These are phyloP conservation scores for Gnetum montanum DNA, from an alignment of 75 land plant species.

Conservation along the genomic window DNA sequence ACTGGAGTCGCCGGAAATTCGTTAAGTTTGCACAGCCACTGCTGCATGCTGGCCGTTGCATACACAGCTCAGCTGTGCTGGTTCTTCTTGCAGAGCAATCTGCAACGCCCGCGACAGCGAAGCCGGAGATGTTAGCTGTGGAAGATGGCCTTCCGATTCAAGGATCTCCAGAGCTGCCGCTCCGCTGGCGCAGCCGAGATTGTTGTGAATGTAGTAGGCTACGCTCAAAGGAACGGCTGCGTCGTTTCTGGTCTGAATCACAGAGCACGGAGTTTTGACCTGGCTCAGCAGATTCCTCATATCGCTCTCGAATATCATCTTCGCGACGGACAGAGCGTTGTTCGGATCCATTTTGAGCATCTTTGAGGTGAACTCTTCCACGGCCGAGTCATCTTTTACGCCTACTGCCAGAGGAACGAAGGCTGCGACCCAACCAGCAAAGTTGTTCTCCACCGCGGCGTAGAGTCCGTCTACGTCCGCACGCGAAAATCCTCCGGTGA, in stretches of 20 bases:
- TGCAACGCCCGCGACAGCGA: slow-evolving; percentile 26
- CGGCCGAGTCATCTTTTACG: slow-evolving; percentile 50
- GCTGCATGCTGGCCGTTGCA: too few species aligned
- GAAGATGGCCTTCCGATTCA: slow-evolving; percentile 55
- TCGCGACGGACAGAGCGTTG: slow-evolving; percentile 41
- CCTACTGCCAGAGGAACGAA: slow-evolving; percentile 68
- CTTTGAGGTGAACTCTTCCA: slow-evolving; percentile 54
- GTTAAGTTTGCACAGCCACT: too few species aligned
- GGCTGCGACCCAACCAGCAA: slow-evolving; percentile 52
- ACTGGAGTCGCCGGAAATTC: too few species aligned
- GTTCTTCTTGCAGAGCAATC: slow-evolving; percentile 22
- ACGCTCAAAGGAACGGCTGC: slow-evolving; percentile 49
- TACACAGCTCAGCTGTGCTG: too few species aligned
- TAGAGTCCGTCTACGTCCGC: slow-evolving; percentile 49
- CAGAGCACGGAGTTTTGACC: slow-evolving; percentile 40
- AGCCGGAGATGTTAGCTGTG: slow-evolving; percentile 52
- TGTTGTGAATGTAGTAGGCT: slow-evolving; percentile 32
- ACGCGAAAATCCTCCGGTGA: slow-evolving; percentile 61
- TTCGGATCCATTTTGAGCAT: slow-evolving; percentile 71
- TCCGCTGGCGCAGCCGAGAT: slow-evolving; percentile 55
- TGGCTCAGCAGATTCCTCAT: slow-evolving; percentile 35
- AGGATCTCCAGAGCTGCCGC: slow-evolving; percentile 32
- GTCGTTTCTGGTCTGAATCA: slow-evolving; percentile 47
- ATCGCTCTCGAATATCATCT: slow-evolving; percentile 52
- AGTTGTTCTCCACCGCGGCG: slow-evolving; percentile 55